Base-by-base conservation (phyloP, 2,329 filamentous ascomycete species). In the Dothistroma pini region DNA sequence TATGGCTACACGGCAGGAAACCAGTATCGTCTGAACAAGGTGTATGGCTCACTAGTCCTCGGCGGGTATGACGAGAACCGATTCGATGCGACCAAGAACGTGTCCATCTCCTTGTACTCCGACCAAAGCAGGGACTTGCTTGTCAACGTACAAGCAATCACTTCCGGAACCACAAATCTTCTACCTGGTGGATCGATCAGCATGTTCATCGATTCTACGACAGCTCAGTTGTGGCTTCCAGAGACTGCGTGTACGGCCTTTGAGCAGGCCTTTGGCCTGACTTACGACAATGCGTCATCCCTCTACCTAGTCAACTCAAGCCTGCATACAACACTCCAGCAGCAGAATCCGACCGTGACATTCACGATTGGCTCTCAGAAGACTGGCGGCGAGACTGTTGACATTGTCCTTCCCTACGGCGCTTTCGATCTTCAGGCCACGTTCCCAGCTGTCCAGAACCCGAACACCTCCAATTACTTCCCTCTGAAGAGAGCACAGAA, bases 221-320 rank as follows among this genome's bases (percentile, higher is more conserved):
- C 86, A 0, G 84, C 86, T 1, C 86, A 84, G 65, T 75, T 89
- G 4, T 89, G 84, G 83, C 77, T 89, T 4, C 87, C 87, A 0
- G 72, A 79, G 32, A 68, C 72, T 2, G 70, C 72, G 11, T 76
- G 74, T 66, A 56, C 64, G 21, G 69, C 69, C 8, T 77, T 77
- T 60, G 75, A 76, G 59, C 35, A 68, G 21, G 70, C 71, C 4
- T 76, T 77, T 58, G 70, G 70, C 1, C 60, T 77, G 29, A 70
- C 67, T 1, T 77, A 69, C 51, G 66, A 77, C 64, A 56, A 64
- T 2, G 58, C 56, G 5, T 67, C 62, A 8, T 49, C 68, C 10
- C 63, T 68, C n/a, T 77, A 77, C 56, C 62, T 75, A 2, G 66
- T 77, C 53, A 75, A 75, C 61, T 66, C 68, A 41, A 69, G 69